A percentile compares a stretch with the other conserved stretches of the same genome.
phyloP scores from a whole-genome alignment of 805 yeast genomes.

The Ogataea zsoltii region DNA sequence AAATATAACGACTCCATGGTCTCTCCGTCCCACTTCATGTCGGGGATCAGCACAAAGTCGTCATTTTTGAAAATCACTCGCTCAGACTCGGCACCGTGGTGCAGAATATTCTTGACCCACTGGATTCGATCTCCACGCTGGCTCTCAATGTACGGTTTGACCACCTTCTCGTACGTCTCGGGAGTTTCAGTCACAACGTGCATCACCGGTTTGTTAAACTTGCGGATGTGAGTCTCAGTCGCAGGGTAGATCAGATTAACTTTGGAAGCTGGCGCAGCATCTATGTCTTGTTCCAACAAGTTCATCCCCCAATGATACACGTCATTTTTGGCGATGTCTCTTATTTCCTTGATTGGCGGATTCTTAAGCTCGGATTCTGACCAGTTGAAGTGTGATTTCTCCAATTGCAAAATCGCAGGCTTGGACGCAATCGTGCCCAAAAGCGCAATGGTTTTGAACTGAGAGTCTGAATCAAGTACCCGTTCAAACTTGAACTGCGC shows the following conservation, averaged over 20 bases:
- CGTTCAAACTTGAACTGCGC: slow-evolving; percentile 45
- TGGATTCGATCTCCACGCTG: slow-evolving; percentile 76
- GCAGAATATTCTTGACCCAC: slow-evolving; percentile 88
- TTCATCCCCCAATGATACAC: slow-evolving; percentile 82
- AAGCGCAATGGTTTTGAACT: slow-evolving; percentile 62
- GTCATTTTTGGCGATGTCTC: slow-evolving; percentile 66
- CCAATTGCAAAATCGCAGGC: slow-evolving; percentile 70
- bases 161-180: slow-evolving; percentile 58
- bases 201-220: slow-evolving; percentile 60
- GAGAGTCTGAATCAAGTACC: slow-evolving; percentile 60
- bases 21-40: slow-evolving; percentile 93
- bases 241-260: slow-evolving; percentile 86
- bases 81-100: slow-evolving; percentile 82
- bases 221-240: slow-evolving; percentile 76
- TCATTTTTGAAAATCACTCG: slow-evolving; percentile 70
- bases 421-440: slow-evolving; percentile 64
- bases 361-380: slow-evolving; percentile 27
- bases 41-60: slow-evolving; percentile 79
- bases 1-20: slow-evolving; percentile 71
- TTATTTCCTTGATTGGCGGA: slow-evolving; percentile 24
- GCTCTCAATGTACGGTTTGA: slow-evolving; percentile 72
- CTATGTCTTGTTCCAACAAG: slow-evolving; percentile 47
- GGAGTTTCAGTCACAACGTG: slow-evolving; percentile 82
- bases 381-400: slow-evolving; percentile 64
- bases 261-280: slow-evolving; percentile 59